phyloP scores from a whole-genome alignment of 2,329 filamentous ascomycete genomes.

The Ophiostoma novo-ulmi region DNA sequence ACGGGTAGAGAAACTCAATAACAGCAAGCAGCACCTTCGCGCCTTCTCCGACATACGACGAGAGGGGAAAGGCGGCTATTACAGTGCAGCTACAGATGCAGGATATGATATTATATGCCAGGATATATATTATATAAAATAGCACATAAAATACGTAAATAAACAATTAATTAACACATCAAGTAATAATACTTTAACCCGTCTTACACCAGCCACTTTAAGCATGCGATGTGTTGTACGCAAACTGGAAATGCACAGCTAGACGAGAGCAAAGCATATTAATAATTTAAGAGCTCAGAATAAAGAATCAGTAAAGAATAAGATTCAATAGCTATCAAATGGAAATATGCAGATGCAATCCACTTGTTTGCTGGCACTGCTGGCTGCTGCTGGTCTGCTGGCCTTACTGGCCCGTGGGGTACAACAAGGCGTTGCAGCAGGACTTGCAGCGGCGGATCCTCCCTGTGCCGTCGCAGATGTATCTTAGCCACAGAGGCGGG shows the following conservation, averaged over 20 bases:
- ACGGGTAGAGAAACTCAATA: constrained; percentile 17
- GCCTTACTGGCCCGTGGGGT: constrained; percentile 17
- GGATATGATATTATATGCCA: neutral
- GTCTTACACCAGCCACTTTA: constrained; percentile 1
- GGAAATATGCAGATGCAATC: constrained; percentile 15
- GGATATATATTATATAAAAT: neutral
- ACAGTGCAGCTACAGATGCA: constrained; percentile 15
- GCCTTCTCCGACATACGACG: constrained; percentile 13
- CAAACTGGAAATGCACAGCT: neutral
- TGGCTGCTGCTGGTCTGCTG: constrained; percentile 10
- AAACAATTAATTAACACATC: neutral
- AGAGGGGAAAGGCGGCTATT: constrained; percentile 22
- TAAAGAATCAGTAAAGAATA: neutral
- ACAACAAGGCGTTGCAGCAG: constrained; percentile 1
- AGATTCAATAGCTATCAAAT: neutral
- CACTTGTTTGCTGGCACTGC: constrained; percentile 17
- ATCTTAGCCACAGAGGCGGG: neutral
- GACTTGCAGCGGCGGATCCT: constrained; percentile 8
- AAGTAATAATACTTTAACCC: neutral
- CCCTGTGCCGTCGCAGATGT: neutral
- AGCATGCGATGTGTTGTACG: constrained; percentile 6
- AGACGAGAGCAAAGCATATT: neutral
- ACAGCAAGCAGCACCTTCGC: constrained; percentile 15
- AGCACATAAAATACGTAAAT: neutral
- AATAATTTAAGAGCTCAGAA: neutral